Percentiles rank a stretch among this genome's conserved stretches.
These are phyloP conservation scores for Fraxinus pennsylvanica DNA, from an alignment of 257 asterid genomes.

Conservation along the genomic window DNA sequence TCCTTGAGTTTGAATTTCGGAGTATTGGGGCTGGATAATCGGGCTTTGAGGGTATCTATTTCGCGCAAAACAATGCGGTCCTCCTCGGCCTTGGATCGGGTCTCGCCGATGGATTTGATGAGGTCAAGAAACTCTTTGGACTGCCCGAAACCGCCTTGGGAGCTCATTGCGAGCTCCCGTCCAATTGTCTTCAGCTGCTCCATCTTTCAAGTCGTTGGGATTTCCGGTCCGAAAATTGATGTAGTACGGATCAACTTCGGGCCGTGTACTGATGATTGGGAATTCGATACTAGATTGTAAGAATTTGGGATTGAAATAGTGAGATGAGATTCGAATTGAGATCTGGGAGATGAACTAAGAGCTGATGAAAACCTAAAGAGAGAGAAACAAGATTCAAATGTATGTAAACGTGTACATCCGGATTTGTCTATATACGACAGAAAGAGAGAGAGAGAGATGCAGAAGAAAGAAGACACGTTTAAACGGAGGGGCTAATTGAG, in stretches of 20 bases:
- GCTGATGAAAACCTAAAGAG: not conserved
- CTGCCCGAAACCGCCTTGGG: conserved; percentile 90
- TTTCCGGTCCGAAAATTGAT: conserved; percentile 4
- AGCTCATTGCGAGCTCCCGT: conserved; percentile 97
- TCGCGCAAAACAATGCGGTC: conserved; percentile 89
- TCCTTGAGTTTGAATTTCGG: conserved; percentile 91
- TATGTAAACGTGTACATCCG: not conserved
- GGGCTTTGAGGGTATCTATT: conserved; percentile 76
- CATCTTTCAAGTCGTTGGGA: conserved; percentile 43
- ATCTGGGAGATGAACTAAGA: conserved; percentile 4
- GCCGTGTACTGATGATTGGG: conserved; percentile 13
- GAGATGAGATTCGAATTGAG: conserved; percentile 41
- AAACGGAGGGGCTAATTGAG: not conserved
- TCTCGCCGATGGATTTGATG: conserved; percentile 89
- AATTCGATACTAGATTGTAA: not conserved
- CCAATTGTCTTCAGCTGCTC: conserved; percentile 94
- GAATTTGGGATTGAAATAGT: conserved; percentile 7
- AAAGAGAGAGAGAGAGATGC: not conserved
- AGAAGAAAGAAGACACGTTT: not conserved
- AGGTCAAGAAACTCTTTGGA: conserved; percentile 93
- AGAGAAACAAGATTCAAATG: not conserved
- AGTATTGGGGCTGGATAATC: conserved; percentile 69
- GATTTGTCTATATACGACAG: not conserved
- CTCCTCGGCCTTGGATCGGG: conserved; percentile 97
- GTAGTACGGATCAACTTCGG: not conserved